phyloP scores from a whole-genome alignment of 2,329 filamentous ascomycete genomes.

The Talaromyces sp. region DNA sequence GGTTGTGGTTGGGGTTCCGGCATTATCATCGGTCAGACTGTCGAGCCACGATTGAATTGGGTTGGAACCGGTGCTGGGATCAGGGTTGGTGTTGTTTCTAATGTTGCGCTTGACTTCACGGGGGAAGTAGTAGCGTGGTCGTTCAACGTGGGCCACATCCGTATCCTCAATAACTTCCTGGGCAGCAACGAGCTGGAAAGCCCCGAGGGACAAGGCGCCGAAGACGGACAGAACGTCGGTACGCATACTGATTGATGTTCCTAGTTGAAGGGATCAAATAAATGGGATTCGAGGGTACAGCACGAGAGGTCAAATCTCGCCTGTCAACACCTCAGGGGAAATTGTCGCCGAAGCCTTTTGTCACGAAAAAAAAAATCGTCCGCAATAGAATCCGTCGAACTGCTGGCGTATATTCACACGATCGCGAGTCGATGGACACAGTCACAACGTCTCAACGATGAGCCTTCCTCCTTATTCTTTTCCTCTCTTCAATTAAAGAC shows the following conservation, averaged over 20 bases:
- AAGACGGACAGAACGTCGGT: constrained; percentile 32
- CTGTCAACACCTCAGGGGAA: constrained; percentile 18
- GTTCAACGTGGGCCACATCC: constrained; percentile 28
- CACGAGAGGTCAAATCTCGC: constrained; percentile 19
- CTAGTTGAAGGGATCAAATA: constrained; percentile 1
- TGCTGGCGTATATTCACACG: not conserved
- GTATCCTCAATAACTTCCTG: constrained; percentile 19
- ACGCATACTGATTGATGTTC: constrained; percentile 32
- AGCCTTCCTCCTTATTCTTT: not conserved
- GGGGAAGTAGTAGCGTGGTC: constrained; percentile 40
- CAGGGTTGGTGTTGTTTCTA: constrained; percentile 7
- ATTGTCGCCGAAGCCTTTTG: not conserved
- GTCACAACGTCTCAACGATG: constrained; percentile 12
- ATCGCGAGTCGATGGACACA: constrained; percentile 13
- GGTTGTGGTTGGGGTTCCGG: not conserved
- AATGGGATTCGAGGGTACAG: constrained; percentile 16
- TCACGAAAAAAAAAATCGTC: not conserved
- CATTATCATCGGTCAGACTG: not conserved
- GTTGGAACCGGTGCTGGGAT: constrained; percentile 2
- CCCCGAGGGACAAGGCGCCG: constrained; percentile 38
- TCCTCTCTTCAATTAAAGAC: constrained; percentile 3
- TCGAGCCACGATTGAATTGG: not conserved
- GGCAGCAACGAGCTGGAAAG: constrained; percentile 37
- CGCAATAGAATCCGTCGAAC: not conserved
- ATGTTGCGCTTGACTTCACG: constrained; percentile 35